Conservation (phyloP, 176 grass and related monocot species). For the Triticum monococcum region DNA sequence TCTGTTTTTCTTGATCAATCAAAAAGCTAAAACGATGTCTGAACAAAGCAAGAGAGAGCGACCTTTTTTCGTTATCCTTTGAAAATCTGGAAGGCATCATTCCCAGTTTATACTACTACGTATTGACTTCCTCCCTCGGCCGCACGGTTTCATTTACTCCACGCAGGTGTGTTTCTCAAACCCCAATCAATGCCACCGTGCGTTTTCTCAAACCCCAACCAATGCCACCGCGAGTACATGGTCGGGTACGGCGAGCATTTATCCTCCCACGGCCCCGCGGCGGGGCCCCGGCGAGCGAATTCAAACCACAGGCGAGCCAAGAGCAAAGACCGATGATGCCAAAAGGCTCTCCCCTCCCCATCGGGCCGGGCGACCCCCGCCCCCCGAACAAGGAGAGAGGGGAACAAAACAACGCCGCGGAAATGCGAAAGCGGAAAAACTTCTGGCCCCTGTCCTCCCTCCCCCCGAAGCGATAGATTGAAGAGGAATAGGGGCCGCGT, state of each 20-base stretch:
- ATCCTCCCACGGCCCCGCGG: constrained; percentile 1
- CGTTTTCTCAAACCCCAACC: background rate
- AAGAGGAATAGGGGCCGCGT: background rate
- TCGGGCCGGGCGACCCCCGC: background rate
- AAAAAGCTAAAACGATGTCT: background rate
- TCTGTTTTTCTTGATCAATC: no score
- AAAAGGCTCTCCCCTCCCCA: background rate
- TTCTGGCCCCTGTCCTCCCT: constrained; percentile 59
- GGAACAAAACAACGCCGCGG: constrained; percentile 18
- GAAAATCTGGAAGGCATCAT: background rate
- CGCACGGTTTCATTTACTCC: background rate
- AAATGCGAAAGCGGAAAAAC: constrained; percentile 52
- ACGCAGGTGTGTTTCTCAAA: background rate
- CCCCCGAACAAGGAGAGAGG: constrained; percentile 1
- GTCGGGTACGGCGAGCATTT: background rate
- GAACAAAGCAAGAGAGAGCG: background rate
- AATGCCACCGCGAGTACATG: background rate
- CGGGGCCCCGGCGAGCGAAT: constrained; percentile 15
- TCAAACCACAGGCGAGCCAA: constrained; percentile 36
- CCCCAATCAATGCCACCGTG: background rate
- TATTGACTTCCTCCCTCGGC: background rate
- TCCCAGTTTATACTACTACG: no score
- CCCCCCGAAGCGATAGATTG: constrained; percentile 50
- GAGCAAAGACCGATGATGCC: constrained; percentile 37
- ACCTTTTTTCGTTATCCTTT: background rate